Percentiles rank a stretch among this genome's conserved stretches.
These are phyloP conservation scores for Licmophora abbreviata DNA, from an alignment of 108 stramenopile genomes.

Conservation along the genomic window DNA sequence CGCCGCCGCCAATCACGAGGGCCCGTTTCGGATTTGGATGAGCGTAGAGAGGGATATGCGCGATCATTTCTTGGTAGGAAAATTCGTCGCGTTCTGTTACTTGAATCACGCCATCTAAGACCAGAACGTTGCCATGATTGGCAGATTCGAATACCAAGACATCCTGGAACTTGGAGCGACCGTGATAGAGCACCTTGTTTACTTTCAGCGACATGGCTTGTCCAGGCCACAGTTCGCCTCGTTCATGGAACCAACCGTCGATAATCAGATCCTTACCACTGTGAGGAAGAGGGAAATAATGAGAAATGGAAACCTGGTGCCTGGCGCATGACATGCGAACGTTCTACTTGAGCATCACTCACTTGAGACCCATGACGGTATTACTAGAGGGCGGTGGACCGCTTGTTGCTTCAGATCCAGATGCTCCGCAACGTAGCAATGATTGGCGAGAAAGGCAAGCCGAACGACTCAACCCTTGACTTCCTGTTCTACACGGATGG, in stretches of 20 bases:
- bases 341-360: not conserved
- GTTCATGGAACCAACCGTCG: constrained; percentile 87
- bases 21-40: constrained; percentile 88
- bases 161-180: constrained; percentile 87
- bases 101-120: constrained; percentile 98
- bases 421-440: too few species aligned
- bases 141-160: constrained; percentile 91
- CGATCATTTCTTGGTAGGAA: constrained; percentile 97
- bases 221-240: constrained; percentile 76
- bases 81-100: constrained; percentile 92
- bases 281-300: not conserved
- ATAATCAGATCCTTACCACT: constrained; percentile 61
- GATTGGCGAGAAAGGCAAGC: too few species aligned
- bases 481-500: too few species aligned
- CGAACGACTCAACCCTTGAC: too few species aligned
- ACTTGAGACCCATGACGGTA: constrained; percentile 13
- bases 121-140: constrained; percentile 90
- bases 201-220: constrained; percentile 83
- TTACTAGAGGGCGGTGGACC: not conserved
- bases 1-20: constrained; percentile 95
- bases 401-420: too few species aligned
- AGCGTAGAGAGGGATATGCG: constrained; percentile 90
- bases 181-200: constrained; percentile 66
- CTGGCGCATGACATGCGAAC: not conserved
- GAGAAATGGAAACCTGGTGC: not conserved